Conservation (phyloP, 352 stramenopile species). For the Phytophthora litchii region DNA sequence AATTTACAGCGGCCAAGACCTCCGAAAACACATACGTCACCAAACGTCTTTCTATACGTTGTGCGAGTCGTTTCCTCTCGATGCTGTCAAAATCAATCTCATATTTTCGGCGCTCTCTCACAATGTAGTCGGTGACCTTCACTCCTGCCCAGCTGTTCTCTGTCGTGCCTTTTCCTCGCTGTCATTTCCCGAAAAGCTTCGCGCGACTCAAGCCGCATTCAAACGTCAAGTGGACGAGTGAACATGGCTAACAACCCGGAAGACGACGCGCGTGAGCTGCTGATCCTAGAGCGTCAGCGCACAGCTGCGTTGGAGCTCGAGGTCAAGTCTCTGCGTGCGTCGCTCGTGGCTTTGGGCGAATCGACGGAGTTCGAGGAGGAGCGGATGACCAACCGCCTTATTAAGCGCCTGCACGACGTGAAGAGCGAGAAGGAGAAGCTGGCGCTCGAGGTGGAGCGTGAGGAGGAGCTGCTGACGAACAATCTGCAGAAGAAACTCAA, state of each 20-base stretch:
- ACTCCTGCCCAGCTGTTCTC: constrained; percentile 15
- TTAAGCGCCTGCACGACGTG: constrained; percentile 78
- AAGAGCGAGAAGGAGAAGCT: constrained; percentile 91
- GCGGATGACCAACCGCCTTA: constrained; percentile 83
- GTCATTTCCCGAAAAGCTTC: constrained; percentile 32
- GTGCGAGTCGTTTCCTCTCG: not conserved
- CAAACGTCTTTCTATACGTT: not conserved
- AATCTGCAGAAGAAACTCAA: constrained; percentile 90
- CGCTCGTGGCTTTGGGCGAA: constrained; percentile 81
- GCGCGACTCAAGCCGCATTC: constrained; percentile 1
- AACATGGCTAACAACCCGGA: constrained; percentile 28
- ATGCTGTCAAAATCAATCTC: constrained; percentile 1
- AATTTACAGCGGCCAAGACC: not conserved
- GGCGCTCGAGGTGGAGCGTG: constrained; percentile 86
- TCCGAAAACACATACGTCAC: not conserved
- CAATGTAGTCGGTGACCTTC: not conserved
- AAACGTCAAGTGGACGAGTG: constrained; percentile 2
- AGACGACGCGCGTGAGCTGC: constrained; percentile 55
- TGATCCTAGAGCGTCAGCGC: constrained; percentile 78
- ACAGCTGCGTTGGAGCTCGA: constrained; percentile 72
- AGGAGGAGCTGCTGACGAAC: constrained; percentile 92
- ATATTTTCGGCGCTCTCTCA: constrained; percentile 4
- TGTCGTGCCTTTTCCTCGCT: constrained; percentile 29
- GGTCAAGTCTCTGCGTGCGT: constrained; percentile 66
- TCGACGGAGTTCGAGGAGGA: constrained; percentile 87